phyloP scores from a whole-genome alignment of 73 alveolate species.

The Blepharisma stoltei region DNA sequence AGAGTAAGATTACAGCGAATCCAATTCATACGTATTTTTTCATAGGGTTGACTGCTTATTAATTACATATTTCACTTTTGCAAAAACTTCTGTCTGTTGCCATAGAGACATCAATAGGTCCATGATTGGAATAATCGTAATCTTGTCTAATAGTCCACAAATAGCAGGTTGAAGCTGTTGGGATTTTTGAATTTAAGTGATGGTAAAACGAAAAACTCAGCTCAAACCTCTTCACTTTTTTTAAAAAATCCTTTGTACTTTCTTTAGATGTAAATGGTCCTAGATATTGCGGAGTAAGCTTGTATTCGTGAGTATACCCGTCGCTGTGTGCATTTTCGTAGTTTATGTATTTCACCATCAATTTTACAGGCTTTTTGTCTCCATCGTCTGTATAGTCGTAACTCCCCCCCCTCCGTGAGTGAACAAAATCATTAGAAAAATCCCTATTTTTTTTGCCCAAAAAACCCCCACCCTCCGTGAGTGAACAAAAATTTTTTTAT shows the following conservation, averaged over 20 bases:
- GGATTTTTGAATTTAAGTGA: neutral
- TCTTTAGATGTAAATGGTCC: conserved; percentile 10
- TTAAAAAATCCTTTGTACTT: neutral
- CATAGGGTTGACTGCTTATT: neutral
- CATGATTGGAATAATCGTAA: conserved; percentile 14
- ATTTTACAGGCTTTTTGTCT: conserved; percentile 6
- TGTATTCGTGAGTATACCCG: neutral
- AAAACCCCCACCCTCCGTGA: too few species aligned
- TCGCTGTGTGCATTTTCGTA: conserved; percentile 3
- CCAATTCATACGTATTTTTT: conserved; percentile 15
- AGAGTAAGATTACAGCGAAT: neutral
- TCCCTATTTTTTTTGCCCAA: too few species aligned
- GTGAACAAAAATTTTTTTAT: too few species aligned
- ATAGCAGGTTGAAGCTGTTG: neutral
- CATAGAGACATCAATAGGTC: neutral
- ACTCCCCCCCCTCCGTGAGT: too few species aligned
- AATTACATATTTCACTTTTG: neutral
- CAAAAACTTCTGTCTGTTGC: neutral
- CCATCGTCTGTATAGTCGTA: conserved; percentile 5
- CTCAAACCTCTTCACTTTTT: conserved; percentile 20
- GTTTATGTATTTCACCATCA: neutral
- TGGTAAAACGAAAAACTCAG: neutral
- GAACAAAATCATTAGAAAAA: too few species aligned
- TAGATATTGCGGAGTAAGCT: neutral
- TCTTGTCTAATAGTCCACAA: neutral